Evolutionary conservation across 1,284 basidiomycete genomes (phyloP), one percentile per base, ranked within the genome.

Genomic region (Leucoagaricus sp.): DNA sequence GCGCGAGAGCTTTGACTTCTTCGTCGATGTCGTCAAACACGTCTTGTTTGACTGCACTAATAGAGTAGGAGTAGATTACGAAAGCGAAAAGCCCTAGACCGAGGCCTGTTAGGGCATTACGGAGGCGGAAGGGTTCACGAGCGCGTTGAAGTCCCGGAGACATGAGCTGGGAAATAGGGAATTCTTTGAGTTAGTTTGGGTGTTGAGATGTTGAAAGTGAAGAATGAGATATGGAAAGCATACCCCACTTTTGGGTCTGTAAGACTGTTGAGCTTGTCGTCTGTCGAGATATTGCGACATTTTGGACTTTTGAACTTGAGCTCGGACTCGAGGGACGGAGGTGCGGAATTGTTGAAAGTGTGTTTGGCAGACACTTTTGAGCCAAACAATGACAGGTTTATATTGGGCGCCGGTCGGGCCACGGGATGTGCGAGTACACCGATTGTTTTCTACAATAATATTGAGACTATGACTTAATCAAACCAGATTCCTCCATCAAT

Each of bases 31-130:
- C 90, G 59, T 87, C 90, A 69, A 96, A 96, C 57, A 90, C 87
- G 67, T 97, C 95, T 69, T 97, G 94, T 69, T 91, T 93, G 58
- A 97, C 94, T 10, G 94, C 94, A 41, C 85, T 84, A 69, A 98
- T 96, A 13, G 94, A 96, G 74, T 98, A 98, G 8, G 85, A 82
- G 84, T 94, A 98, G 15, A 97, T 87, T 45, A 87, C 86, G n/a
- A 85, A 82, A 28, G 85, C 86, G 70, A 98, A 96, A 1, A 82
- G 80, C 42, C 86, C 79, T 57, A 98, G 82, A 3, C 79, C 68
- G 38, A 85, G 62, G 4, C 95, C 96, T 0, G 91, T 93, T 46
- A 96, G 55, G 13, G 87, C 81, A 71, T 98, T 98, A 63, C 83
- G 83, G 31, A 89, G 58, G 28, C 84, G 81, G 74, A 90, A 98